A percentile compares a stretch with the other conserved stretches of the same genome.
Evolutionary conservation across 345 rosid genomes (phyloP).

Genomic region (Camelina hispida): DNA sequence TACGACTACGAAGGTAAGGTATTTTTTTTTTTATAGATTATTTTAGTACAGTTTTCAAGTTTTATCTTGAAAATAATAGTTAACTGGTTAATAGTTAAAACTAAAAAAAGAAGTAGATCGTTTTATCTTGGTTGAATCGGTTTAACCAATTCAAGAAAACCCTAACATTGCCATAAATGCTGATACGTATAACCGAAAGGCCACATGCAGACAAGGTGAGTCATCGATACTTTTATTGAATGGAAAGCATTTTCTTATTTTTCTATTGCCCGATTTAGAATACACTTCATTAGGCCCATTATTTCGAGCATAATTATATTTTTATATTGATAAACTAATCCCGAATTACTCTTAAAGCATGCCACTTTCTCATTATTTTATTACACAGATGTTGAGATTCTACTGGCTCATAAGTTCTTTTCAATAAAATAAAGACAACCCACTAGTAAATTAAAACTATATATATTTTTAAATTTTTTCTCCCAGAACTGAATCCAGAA

Average conservation of each 20-base stretch:
- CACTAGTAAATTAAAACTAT: constrained; percentile 25
- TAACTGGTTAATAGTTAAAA: too few relatives aligned
- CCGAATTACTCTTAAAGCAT: constrained; percentile 33
- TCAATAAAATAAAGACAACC: constrained; percentile 34
- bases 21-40: too few relatives aligned
- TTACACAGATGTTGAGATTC: constrained; percentile 32
- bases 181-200: constrained; percentile 41
- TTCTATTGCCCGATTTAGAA: constrained; percentile 53
- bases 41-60: too few relatives aligned
- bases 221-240: constrained; percentile 44
- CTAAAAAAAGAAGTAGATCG: not conserved
- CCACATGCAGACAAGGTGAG: constrained; percentile 38
- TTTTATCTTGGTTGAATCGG: not conserved
- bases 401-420: constrained; percentile 36
- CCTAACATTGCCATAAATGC: constrained; percentile 46
- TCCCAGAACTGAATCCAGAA: constrained; percentile 29
- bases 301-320: constrained; percentile 28
- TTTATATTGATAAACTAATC: constrained; percentile 13
- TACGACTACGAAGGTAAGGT: too few relatives aligned
- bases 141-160: constrained; percentile 46
- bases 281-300: constrained; percentile 50
- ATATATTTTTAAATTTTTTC: not conserved
- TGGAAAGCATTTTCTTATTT: constrained; percentile 39
- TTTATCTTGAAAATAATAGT: too few relatives aligned
- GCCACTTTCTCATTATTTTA: constrained; percentile 29